Evolutionary conservation across 2,329 filamentous ascomycete species (phyloP).

Genomic region (Exophiala oligosperma): DNA sequence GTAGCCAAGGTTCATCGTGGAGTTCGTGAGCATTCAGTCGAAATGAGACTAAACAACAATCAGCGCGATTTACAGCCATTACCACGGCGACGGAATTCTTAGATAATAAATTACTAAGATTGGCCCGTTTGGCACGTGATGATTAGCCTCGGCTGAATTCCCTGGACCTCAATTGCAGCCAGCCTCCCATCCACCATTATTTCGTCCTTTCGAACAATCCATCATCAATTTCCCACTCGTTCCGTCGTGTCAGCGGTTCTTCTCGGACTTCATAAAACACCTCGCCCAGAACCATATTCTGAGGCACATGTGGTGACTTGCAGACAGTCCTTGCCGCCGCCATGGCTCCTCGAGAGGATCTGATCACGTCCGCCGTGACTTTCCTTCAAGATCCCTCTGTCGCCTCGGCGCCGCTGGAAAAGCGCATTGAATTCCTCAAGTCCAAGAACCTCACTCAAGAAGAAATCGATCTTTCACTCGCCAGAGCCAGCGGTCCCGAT

Average conservation of each 20-base stretch:
- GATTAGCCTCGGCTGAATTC: neutral
- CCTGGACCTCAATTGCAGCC: neutral
- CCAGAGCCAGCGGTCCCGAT: constrained; percentile 50
- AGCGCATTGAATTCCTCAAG: constrained; percentile 86
- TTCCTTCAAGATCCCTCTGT: constrained; percentile 95
- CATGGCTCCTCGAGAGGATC: constrained; percentile 91
- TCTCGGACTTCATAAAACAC: neutral
- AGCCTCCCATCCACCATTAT: neutral
- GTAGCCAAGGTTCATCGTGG: neutral
- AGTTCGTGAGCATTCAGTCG: neutral
- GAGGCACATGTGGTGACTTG: neutral
- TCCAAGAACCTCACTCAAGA: constrained; percentile 97
- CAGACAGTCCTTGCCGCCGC: constrained; percentile 2
- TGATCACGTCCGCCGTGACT: constrained; percentile 75
- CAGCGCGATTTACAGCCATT: neutral
- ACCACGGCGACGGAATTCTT: constrained; percentile 1
- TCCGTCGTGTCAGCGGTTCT: neutral
- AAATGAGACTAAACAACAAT: neutral
- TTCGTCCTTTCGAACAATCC: neutral
- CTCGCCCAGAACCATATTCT: neutral
- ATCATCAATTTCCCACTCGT: neutral
- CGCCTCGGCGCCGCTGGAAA: constrained; percentile 84
- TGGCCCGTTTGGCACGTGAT: neutral
- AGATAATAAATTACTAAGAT: neutral
- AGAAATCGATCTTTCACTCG: constrained; percentile 83